Conservation (phyloP, 352 stramenopile genomes). For the Pythium aphanidermatum region DNA sequence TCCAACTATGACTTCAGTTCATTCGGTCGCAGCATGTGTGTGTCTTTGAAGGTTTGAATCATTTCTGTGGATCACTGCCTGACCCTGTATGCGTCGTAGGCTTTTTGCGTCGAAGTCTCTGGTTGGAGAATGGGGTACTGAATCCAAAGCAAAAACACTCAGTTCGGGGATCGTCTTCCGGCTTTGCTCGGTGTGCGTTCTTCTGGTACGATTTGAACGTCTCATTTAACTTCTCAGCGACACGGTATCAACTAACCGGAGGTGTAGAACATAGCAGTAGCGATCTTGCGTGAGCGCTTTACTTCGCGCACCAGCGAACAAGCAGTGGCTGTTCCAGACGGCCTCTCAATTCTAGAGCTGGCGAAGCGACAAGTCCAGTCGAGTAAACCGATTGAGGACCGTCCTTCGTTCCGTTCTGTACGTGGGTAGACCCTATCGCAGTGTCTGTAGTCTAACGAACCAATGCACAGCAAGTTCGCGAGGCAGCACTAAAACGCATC, state of each 20-base stretch:
- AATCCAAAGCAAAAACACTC: background rate
- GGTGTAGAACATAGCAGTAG: constrained; percentile 51
- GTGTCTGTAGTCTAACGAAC: too few species aligned
- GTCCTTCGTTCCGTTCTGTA: constrained; percentile 33
- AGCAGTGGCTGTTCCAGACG: constrained; percentile 20
- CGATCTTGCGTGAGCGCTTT: constrained; percentile 60
- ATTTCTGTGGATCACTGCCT: too few species aligned
- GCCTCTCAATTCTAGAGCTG: constrained; percentile 38
- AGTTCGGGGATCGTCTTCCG: constrained; percentile 13
- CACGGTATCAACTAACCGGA: background rate
- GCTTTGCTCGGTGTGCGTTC: constrained; percentile 13
- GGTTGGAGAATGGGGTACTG: constrained; percentile 1
- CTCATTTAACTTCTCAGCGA: background rate
- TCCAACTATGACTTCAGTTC: constrained; percentile 28
- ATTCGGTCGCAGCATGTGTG: constrained; percentile 46
- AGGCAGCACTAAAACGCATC: constrained; percentile 26
- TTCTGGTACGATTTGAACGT: constrained; percentile 7
- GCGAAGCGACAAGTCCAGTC: constrained; percentile 50
- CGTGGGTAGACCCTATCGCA: too few species aligned
- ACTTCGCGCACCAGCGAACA: constrained; percentile 20
- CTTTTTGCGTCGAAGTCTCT: constrained; percentile 14
- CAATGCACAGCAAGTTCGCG: constrained; percentile 55
- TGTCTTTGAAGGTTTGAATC: too few species aligned
- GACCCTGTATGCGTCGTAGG: too few species aligned
- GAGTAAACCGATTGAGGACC: constrained; percentile 36